These are phyloP conservation scores for Fragaria ananassa DNA, from an alignment of 306 rosid genomes.

Conservation along the genomic window DNA sequence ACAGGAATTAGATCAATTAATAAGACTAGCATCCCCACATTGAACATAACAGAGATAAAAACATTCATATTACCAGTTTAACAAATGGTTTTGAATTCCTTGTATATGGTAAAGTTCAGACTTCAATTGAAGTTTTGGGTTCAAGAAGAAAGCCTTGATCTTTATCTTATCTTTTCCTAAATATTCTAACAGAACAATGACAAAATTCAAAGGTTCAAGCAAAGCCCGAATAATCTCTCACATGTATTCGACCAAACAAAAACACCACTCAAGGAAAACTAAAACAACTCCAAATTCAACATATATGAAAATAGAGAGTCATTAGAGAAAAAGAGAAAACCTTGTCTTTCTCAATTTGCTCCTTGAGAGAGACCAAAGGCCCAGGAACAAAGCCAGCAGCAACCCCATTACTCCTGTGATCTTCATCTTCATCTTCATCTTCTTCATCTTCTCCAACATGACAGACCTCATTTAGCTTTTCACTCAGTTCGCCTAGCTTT, in stretches of 20 bases:
- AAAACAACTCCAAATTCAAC: constrained; percentile 23
- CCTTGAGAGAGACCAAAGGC: constrained; percentile 86
- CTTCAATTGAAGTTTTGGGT: constrained; percentile 6
- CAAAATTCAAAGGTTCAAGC: constrained; percentile 2
- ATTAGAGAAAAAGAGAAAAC: constrained; percentile 28
- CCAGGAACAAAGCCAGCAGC: constrained; percentile 63
- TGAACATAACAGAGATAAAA: constrained; percentile 1
- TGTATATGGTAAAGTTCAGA: neutral
- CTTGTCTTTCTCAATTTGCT: constrained; percentile 92
- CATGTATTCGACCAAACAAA: neutral
- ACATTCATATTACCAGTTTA: neutral
- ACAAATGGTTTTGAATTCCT: neutral
- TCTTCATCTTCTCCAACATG: constrained; percentile 38
- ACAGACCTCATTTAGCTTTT: constrained; percentile 33
- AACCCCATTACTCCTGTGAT: constrained; percentile 26
- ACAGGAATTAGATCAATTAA: neutral
- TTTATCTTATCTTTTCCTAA: neutral
- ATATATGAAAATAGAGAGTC: neutral
- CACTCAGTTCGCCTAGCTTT: constrained; percentile 29
- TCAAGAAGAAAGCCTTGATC: neutral
- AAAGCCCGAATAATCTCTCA: constrained; percentile 8
- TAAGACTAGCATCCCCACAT: neutral
- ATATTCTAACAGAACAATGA: neutral
- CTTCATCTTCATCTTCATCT: constrained; percentile 19
- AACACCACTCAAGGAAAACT: constrained; percentile 3